Conservation (phyloP, 2,329 filamentous ascomycete genomes). For the Aspergillus tanneri region DNA sequence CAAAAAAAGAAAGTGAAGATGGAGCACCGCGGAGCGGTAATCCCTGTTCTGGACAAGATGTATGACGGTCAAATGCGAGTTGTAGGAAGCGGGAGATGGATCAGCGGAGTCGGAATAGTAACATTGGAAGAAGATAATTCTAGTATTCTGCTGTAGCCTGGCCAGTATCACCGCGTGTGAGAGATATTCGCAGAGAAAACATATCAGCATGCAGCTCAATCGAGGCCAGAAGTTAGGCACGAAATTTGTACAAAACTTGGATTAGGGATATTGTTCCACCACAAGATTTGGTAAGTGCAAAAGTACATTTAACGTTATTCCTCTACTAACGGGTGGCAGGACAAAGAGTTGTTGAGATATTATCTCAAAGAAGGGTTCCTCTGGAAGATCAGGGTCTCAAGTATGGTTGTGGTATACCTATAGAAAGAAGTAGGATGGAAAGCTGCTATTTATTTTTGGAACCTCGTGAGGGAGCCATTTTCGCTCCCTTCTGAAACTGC, state of each 20-base stretch:
- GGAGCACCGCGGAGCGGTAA: constrained; percentile 1
- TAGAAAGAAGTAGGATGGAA: too few species aligned
- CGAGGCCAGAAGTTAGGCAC: constrained; percentile 10
- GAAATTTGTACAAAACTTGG: constrained; percentile 12
- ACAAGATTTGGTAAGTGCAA: constrained; percentile 14
- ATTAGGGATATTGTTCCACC: constrained; percentile 10
- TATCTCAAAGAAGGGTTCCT: too few species aligned
- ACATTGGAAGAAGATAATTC: background rate
- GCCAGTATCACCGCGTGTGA: background rate
- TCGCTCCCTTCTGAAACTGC: too few species aligned
- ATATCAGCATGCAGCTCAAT: constrained; percentile 10
- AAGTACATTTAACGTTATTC: constrained; percentile 5
- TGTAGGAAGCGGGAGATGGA: constrained; percentile 5
- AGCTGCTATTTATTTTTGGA: too few species aligned
- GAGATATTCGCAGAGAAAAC: background rate
- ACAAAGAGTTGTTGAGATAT: too few species aligned
- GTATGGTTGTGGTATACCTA: too few species aligned
- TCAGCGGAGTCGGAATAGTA: constrained; percentile 5
- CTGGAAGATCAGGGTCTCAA: too few species aligned
- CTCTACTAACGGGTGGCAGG: constrained; percentile 8
- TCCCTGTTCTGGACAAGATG: constrained; percentile 11
- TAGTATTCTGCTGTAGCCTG: background rate
- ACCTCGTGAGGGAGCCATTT: too few species aligned
- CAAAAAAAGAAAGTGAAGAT: constrained; percentile 12
- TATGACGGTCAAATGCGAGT: constrained; percentile 3